Base-by-base conservation (phyloP, 1,139 yeast genomes). In the Kluyveromyces sp. region DNA sequence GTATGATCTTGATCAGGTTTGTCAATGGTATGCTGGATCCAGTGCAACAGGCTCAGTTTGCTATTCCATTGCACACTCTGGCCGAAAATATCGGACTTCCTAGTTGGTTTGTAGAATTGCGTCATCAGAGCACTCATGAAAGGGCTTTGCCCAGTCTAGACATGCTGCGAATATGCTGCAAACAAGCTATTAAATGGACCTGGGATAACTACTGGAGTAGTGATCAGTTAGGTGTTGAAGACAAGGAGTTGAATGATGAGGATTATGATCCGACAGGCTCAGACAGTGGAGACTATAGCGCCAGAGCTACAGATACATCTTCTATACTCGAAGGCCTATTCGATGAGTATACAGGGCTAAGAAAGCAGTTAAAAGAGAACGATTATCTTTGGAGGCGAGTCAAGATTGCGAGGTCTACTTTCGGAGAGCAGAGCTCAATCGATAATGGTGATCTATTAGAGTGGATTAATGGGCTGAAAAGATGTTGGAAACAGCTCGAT, bases 81-180 rank as follows among this genome's bases (percentile, higher is more conserved):
- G 98, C 98, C 0, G 75, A 69, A 43, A 72, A 74, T 34, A 65
- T 86, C 18, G 76, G 77, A 1, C 66, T 94, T 18, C 96, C 98
- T 0, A 73, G 83, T 30, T 77, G 76, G 56, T 88, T 94, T 64
- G 98, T 94, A 0, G 98, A 94, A 58, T 60, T 88, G 33, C 70
- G 99, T 49, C 98, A 94, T 61, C 76, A 79, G 60, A 92, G 95
- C 4, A 92, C 98, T 0, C 99, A 94, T 61, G 97, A 92, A 53
- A 51, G 66, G 31, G 72, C 69, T 13, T 64, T 92, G 18, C 96
- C 97, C 0, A 73, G 83, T 31, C 55, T 87, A 35, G 78, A 74
- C 38, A 71, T 84, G 64, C 69, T 92, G 18, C 69, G 95, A 33
- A 61, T 69, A 26, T 77, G 81, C 4, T 66, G 79, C 4, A 57